A percentile compares a stretch with the other conserved stretches of the same genome.
These are phyloP conservation scores for Aureobasidium lini DNA, from an alignment of 2,329 filamentous ascomycete species.

Conservation along the genomic window DNA sequence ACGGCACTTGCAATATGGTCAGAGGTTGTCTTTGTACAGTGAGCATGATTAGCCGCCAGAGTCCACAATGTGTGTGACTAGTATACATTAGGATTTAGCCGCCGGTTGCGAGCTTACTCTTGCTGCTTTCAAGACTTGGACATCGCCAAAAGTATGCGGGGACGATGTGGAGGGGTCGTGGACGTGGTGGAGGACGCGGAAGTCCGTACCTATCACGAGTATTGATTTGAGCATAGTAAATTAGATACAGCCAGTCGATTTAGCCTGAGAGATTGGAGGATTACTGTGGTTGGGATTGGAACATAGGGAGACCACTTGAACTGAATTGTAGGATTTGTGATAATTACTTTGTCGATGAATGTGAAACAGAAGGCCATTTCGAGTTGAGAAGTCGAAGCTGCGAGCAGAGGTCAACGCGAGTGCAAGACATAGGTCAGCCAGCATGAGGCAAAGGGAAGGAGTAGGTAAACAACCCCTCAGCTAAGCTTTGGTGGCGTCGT, in stretches of 20 bases:
- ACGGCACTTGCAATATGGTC: conserved; percentile 3
- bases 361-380: neutral
- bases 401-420: no score
- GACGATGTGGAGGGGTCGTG: neutral
- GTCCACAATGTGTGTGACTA: neutral
- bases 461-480: neutral
- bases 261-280: conserved; percentile 5
- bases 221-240: neutral
- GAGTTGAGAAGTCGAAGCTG: no score
- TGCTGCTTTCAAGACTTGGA: neutral
- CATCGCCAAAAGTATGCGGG: neutral
- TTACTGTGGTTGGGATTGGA: neutral
- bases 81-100: conserved; percentile 11
- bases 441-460: neutral
- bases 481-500: conserved; percentile 2
- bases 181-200: neutral
- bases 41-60: conserved; percentile 5
- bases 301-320: neutral
- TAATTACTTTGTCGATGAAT: neutral
- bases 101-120: neutral
- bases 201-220: neutral
- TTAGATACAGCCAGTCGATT: neutral
- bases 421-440: no score
- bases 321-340: neutral
- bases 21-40: conserved; percentile 2